Conservation (phyloP, 805 yeast species). For the Hanseniaspora guilliermondii region DNA sequence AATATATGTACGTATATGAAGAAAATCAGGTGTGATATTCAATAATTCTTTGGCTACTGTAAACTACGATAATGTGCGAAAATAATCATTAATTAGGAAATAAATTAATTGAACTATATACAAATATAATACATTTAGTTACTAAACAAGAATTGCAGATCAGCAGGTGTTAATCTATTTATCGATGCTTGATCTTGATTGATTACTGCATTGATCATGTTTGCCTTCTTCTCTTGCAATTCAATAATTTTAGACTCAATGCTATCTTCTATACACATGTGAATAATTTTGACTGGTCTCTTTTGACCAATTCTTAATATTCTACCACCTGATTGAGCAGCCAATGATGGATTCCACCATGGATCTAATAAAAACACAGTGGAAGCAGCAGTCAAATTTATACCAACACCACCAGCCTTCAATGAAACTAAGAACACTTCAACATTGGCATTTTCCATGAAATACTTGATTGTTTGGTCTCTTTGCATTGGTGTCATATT, state of each 20-base stretch:
- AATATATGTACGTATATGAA: too few species aligned
- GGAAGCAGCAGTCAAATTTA: constrained; percentile 91
- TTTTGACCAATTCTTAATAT: constrained; percentile 95
- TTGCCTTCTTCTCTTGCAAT: constrained; percentile 92
- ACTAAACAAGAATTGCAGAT: constrained; percentile 84
- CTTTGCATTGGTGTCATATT: constrained; percentile 94
- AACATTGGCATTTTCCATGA: constrained; percentile 83
- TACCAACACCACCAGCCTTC: constrained; percentile 98
- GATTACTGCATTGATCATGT: constrained; percentile 94
- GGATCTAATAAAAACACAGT: constrained; percentile 94
- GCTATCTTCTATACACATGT: constrained; percentile 91
- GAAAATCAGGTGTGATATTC: too few species aligned
- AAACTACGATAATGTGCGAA: too few species aligned
- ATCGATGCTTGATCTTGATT: constrained; percentile 88
- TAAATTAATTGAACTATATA: neutral
- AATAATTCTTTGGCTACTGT: too few species aligned
- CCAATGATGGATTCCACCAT: constrained; percentile 99
- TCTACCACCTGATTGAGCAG: constrained; percentile 97
- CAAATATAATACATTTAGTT: constrained; percentile 33
- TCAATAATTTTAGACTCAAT: constrained; percentile 93
- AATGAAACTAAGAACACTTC: constrained; percentile 90
- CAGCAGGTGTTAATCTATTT: constrained; percentile 79
- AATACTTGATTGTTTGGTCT: constrained; percentile 78
- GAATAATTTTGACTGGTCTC: constrained; percentile 83
- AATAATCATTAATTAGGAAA: too few species aligned